These are phyloP conservation scores for Schizochytrium sp. DNA, from an alignment of 108 stramenopile genomes.

Conservation along the genomic window DNA sequence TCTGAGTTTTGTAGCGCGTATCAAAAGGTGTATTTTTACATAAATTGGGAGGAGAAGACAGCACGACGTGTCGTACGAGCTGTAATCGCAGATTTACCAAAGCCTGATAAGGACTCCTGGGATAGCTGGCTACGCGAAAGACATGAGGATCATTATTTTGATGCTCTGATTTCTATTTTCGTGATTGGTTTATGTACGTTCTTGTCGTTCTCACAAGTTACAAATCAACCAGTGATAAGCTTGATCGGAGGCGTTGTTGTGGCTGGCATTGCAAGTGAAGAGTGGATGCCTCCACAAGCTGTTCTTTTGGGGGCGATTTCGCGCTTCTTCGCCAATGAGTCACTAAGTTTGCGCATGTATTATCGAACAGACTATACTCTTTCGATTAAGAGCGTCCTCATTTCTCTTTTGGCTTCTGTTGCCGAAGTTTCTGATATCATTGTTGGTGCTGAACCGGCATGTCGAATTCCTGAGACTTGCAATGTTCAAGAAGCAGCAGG, in stretches of 20 bases:
- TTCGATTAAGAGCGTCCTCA: conserved; percentile 59
- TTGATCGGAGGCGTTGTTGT: conserved; percentile 40
- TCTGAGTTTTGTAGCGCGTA: conserved; percentile 30
- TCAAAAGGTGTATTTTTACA: conserved; percentile 59
- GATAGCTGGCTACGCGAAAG: conserved; percentile 23
- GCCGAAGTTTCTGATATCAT: conserved; percentile 3
- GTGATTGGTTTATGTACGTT: conserved; percentile 13
- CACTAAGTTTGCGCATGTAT: conserved; percentile 30
- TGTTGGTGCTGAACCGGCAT: not conserved
- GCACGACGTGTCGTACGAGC: conserved; percentile 42
- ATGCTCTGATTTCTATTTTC: conserved; percentile 45
- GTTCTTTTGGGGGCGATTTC: conserved; percentile 21
- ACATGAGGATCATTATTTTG: conserved; percentile 9
- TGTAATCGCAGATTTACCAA: conserved; percentile 23
- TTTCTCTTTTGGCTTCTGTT: not conserved
- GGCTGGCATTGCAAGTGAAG: conserved; percentile 38
- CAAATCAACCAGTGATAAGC: not conserved
- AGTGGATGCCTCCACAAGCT: conserved; percentile 55
- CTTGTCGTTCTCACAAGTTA: conserved; percentile 4
- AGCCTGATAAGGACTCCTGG: conserved; percentile 14
- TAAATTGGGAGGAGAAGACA: conserved; percentile 30
- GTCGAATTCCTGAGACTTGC: not conserved
- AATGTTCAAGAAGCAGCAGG: not conserved
- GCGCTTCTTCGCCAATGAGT: conserved; percentile 43
- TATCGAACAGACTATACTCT: conserved; percentile 25